Base-by-base conservation (phyloP, 306 rosid species). In the Vigna mungo region DNA sequence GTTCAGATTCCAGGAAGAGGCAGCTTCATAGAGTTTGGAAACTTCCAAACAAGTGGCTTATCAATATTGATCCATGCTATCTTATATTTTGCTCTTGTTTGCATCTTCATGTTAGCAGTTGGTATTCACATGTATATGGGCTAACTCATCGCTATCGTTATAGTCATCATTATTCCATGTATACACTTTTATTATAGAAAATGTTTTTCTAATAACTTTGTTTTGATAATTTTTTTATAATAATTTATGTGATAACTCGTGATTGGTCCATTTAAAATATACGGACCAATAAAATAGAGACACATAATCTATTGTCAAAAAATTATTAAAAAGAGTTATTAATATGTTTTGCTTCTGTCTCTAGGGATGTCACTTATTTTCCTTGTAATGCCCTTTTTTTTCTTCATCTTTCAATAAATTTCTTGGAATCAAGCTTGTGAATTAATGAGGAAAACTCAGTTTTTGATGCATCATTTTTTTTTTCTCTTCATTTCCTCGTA, bases 61-160 rank as follows among this genome's bases (percentile, higher is more conserved):
- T 95, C 97, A 34, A 88, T 95, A 10, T 51, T 95, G 75, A 79
- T 95, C 62, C 99, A 95, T 67, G 78, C 97, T 25, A 0, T 88
- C 2, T 72, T 95, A 83, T 92, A 92, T 77, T 90, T 95, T 76
- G 92, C 89, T 75, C 90, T 95, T 12, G 88, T 95, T 3, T 95
- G 97, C 41, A 88, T 95, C 87, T 95, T 95, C 91, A 75, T 88
- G 79, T 87, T 95, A 68, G 96, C 97, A 3, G 8, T 90, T 56
- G 83, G 91, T 14, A 81, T 95, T 56, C 99, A 92, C 58, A 72
- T 95, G 83, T 92, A 83, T 46, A 36, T 84, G 59, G 96, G 97
- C 23, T 83, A 75, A 21, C 2, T 41, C 46, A 2, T 41, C 46
- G 0, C 8, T 9, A 37, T 37, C 46, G 2, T 41, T 13, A 39